Conservation (phyloP, 2,329 filamentous ascomycete genomes). For the Paecilomyces formosus region DNA sequence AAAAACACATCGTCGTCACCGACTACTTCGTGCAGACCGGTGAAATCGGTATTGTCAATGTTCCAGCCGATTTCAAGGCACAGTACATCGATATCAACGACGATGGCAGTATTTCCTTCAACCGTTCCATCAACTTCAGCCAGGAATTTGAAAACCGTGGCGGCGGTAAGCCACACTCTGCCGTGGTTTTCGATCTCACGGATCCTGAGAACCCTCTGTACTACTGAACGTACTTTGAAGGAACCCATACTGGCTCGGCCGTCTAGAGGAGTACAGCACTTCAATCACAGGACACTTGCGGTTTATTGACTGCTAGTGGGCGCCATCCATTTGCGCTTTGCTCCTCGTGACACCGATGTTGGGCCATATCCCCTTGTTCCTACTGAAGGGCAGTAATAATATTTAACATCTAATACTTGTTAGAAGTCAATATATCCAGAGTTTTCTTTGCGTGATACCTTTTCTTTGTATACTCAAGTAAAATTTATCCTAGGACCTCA, state of each 20-base stretch:
- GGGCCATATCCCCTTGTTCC: background rate
- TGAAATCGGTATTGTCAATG: slow-evolving; percentile 54
- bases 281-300: background rate
- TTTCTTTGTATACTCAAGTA: background rate
- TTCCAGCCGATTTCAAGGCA: slow-evolving; percentile 55
- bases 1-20: slow-evolving; percentile 58
- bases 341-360: background rate
- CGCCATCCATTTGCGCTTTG: background rate
- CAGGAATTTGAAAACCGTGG: slow-evolving; percentile 47
- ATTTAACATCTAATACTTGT: background rate
- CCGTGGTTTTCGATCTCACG: slow-evolving; percentile 49
- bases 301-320: background rate
- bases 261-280: background rate
- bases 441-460: background rate
- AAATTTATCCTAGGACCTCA: background rate
- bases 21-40: slow-evolving; percentile 60
- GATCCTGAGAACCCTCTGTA: slow-evolving; percentile 44
- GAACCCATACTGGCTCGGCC: slow-evolving; percentile 5
- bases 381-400: background rate
- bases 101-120: slow-evolving; percentile 52
- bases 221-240: slow-evolving; percentile 12
- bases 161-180: slow-evolving; percentile 51
- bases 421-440: background rate
- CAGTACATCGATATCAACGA: slow-evolving; percentile 53
- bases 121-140: slow-evolving; percentile 52